Base-by-base conservation (phyloP, 108 stramenopile species). In the Cyclotella atomus region DNA sequence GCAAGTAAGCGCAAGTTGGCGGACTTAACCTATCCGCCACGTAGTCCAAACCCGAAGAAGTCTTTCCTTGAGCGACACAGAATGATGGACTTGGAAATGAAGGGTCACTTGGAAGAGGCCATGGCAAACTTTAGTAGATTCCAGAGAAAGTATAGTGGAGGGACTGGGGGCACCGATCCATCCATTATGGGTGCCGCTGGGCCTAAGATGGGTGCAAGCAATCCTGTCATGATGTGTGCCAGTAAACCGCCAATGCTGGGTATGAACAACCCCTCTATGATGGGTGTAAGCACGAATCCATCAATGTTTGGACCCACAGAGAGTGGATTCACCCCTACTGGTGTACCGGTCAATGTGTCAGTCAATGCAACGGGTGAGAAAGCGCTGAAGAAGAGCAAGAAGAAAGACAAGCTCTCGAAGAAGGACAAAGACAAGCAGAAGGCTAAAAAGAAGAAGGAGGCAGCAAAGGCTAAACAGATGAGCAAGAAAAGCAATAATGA, bases 11-110 rank as follows among this genome's bases (percentile, higher is more conserved):
- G 59, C 20, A 35, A 27, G 20, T 27, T 61, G n/a, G 35, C 59
- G 9, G 59, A 61, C 36, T 35, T 61, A 2, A 19, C 59, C 23
- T 52, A 36, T 27, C 34, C 57, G 19, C 56, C 65, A 24, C 64
- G 64, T 19, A 65, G 64, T 20, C 74, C 74, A 19, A 62, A 46
- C 24, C 74, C 74, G 15, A 75, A 75, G 50, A 75, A 75, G 47
- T 28, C 64, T 25, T 67, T 75, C 21, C 43, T 75, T 33, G 65
- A 59, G 23, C 65, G 74, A 3, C 65, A 75, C 23, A 62, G 65
- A 8, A 50, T 60, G 25, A 75, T 67, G 74, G 65, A 75, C 28
- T 25, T 34, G 19, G 74, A 59, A 29, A 60, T 66, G 74, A 45
- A 59, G 33, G 35, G 34, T 16, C 57, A 75, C 30, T 56, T 74